Conservation (phyloP, 306 rosid genomes). For the Erythrophleum fordii region DNA sequence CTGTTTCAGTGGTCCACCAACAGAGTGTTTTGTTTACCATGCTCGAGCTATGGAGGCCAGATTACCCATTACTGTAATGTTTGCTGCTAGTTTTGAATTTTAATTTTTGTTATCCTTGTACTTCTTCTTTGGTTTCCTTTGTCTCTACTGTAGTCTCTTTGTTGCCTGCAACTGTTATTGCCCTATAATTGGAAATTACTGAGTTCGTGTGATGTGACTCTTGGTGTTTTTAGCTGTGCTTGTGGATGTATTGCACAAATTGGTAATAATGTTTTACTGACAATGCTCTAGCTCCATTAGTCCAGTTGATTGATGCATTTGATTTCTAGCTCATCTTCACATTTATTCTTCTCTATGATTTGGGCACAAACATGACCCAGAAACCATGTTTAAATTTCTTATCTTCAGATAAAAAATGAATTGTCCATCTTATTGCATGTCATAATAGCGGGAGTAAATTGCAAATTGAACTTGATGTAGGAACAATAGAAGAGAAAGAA, state of each 20-base stretch:
- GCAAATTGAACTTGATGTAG: background rate
- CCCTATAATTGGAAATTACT: background rate
- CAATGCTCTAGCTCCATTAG: no score
- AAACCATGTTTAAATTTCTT: background rate
- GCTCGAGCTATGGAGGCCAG: slow-evolving; percentile 82
- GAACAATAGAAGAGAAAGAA: no score
- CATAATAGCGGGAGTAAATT: background rate
- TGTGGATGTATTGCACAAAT: background rate
- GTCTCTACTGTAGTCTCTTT: background rate
- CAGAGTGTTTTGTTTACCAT: slow-evolving; percentile 90
- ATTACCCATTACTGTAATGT: slow-evolving; percentile 64
- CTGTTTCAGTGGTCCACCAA: slow-evolving; percentile 90
- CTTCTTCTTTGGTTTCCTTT: background rate
- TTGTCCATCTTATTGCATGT: background rate
- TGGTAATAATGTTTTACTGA: background rate
- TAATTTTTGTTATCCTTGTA: background rate
- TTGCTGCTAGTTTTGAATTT: slow-evolving; percentile 22
- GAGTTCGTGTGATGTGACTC: background rate
- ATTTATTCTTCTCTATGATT: background rate
- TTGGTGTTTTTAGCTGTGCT: background rate
- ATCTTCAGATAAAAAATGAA: background rate
- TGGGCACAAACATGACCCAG: background rate
- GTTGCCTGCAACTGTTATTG: slow-evolving; percentile 20
- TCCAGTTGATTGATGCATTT: no score
- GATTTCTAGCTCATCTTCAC: background rate